Percentiles rank a stretch among this genome's conserved stretches.
Evolutionary conservation across 2,329 filamentous ascomycete genomes (phyloP).

Genomic region (Microdochium nivale): DNA sequence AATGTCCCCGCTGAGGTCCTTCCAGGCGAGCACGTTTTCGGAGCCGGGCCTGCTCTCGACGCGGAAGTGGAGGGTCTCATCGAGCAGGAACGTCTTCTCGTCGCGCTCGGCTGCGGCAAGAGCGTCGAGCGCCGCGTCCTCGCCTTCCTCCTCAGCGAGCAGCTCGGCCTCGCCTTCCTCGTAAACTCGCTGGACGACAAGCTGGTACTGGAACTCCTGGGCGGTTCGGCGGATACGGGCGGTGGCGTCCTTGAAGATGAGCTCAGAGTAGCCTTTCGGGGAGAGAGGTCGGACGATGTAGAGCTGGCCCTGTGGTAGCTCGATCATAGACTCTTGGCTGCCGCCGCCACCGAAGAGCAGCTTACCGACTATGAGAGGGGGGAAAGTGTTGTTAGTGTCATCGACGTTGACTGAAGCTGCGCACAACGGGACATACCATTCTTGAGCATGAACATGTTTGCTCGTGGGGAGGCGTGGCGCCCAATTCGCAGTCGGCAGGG

Average conservation of each 20-base stretch:
- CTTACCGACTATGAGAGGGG: conserved; percentile 61
- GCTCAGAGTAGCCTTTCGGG: conserved; percentile 95
- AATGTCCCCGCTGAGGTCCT: conserved; percentile 84
- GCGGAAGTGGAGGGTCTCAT: conserved; percentile 82
- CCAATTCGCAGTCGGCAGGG: neutral
- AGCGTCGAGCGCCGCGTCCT: conserved; percentile 69
- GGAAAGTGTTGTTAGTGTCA: conserved; percentile 3
- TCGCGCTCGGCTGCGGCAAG: conserved; percentile 68
- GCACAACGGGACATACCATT: conserved; percentile 23
- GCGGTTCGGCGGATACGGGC: conserved; percentile 87
- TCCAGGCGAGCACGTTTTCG: conserved; percentile 87
- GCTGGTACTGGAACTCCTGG: conserved; percentile 94
- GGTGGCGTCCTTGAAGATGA: conserved; percentile 96
- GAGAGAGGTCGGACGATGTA: conserved; percentile 94
- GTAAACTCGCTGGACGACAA: conserved; percentile 91
- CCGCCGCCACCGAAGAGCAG: conserved; percentile 73
- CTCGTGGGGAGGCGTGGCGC: neutral
- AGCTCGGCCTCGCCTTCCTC: conserved; percentile 95
- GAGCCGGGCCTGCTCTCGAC: conserved; percentile 72
- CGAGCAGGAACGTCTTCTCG: conserved; percentile 95
- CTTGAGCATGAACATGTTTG: conserved; percentile 31
- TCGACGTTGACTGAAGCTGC: neutral
- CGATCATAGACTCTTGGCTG: conserved; percentile 86
- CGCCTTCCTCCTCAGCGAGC: conserved; percentile 79
- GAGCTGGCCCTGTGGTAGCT: conserved; percentile 90